phyloP scores from a whole-genome alignment of 768 basidiomycete genomes.

The Sporobolomyces pararoseus region DNA sequence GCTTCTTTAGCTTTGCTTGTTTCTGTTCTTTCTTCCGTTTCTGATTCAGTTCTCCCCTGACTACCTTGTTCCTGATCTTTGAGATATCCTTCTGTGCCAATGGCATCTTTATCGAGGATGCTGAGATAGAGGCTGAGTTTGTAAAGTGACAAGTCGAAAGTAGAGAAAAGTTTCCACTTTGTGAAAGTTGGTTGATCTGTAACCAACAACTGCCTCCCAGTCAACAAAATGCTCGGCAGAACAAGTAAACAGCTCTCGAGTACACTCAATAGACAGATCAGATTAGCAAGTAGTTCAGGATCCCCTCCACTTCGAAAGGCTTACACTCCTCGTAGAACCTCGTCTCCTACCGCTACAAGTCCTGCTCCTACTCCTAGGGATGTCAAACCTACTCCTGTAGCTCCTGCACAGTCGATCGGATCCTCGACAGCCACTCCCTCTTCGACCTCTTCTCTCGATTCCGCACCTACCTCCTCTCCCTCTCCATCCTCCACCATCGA shows the following conservation, averaged over 20 bases:
- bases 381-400: slow-evolving; percentile 3
- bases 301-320: background rate
- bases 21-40: slow-evolving; percentile 40
- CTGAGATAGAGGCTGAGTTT: too few relatives aligned
- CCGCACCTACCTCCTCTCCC: slow-evolving; percentile 1
- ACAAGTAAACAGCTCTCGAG: background rate
- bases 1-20: slow-evolving; percentile 57
- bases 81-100: slow-evolving; percentile 12
- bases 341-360: background rate
- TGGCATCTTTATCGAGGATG: slow-evolving; percentile 19
- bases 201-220: too few relatives aligned
- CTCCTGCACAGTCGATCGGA: background rate
- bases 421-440: background rate
- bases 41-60: slow-evolving; percentile 25
- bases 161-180: too few relatives aligned
- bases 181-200: too few relatives aligned
- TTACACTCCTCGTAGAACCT: background rate
- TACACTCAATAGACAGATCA: background rate
- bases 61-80: slow-evolving; percentile 41
- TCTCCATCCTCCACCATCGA: background rate
- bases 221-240: background rate
- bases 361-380: background rate
- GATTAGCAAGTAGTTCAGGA: background rate
- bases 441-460: background rate
- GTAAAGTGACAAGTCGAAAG: too few relatives aligned